Conservation (phyloP, 768 basidiomycete genomes). For the Leccinum pellstonianum region DNA sequence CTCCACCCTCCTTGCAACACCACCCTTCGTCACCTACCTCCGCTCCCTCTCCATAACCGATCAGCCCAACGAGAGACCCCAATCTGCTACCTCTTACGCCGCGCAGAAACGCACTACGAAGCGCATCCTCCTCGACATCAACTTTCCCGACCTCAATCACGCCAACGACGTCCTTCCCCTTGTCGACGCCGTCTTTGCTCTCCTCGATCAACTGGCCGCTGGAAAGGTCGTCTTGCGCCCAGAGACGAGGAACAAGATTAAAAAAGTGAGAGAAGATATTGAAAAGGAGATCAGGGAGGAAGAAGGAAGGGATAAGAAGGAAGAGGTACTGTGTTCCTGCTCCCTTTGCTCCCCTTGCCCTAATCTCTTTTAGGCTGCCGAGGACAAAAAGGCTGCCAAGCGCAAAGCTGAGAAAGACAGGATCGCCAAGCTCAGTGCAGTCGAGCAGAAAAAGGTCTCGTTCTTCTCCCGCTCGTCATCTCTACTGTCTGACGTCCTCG, state of each 20-base stretch:
- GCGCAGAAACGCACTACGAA: slow-evolving; percentile 50
- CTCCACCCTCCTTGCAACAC: slow-evolving; percentile 56
- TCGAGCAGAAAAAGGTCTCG: slow-evolving; percentile 78
- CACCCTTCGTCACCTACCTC: slow-evolving; percentile 71
- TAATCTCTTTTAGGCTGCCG: slow-evolving; percentile 38
- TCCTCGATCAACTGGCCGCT: slow-evolving; percentile 63
- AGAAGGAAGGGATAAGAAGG: slow-evolving; percentile 60
- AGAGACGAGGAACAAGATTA: slow-evolving; percentile 79
- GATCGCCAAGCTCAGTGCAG: slow-evolving; percentile 67
- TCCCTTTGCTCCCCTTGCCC: neutral
- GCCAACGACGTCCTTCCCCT: slow-evolving; percentile 52
- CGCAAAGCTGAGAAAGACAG: slow-evolving; percentile 72
- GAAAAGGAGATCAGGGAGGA: slow-evolving; percentile 70
- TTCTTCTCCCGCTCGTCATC: neutral
- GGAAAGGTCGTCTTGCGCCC: slow-evolving; percentile 61
- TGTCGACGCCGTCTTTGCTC: slow-evolving; percentile 65
- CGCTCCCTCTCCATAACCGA: slow-evolving; percentile 88
- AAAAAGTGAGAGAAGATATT: slow-evolving; percentile 69
- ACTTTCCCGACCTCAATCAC: slow-evolving; percentile 49
- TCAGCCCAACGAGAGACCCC: slow-evolving; percentile 74
- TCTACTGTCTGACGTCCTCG: slow-evolving; percentile 1
- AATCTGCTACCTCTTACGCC: slow-evolving; percentile 44
- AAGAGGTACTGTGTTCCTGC: slow-evolving; percentile 49
- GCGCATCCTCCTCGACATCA: slow-evolving; percentile 70
- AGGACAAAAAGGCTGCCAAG: slow-evolving; percentile 71